Conservation (phyloP, 768 basidiomycete genomes). For the Pleurotus pulmonarius region DNA sequence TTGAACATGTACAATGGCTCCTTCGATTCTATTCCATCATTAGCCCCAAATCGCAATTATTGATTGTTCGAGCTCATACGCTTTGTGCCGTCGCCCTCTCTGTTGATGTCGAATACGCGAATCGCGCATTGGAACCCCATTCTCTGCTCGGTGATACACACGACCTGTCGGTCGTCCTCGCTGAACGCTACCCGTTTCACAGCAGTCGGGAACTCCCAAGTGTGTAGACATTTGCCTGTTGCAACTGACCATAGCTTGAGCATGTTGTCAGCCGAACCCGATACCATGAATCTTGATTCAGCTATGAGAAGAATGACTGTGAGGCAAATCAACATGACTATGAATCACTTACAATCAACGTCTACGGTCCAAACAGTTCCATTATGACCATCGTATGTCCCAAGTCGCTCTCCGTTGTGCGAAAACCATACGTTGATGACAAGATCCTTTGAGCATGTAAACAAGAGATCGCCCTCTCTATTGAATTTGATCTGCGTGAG, state of each 20-base stretch:
- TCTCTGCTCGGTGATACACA: conserved; percentile 96
- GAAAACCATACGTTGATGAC: conserved; percentile 96
- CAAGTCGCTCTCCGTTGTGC: conserved; percentile 95
- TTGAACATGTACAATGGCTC: conserved; percentile 80
- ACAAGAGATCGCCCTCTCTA: conserved; percentile 90
- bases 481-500: conserved; percentile 98
- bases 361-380: conserved; percentile 97
- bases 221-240: conserved; percentile 88
- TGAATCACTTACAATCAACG: conserved; percentile 74
- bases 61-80: conserved; percentile 48
- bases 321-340: background rate
- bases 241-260: conserved; percentile 87
- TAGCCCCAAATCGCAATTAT: conserved; percentile 2
- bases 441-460: conserved; percentile 94
- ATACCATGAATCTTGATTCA: conserved; percentile 80
- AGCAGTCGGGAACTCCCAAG: conserved; percentile 98
- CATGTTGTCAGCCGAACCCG: conserved; percentile 92
- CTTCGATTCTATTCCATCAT: conserved; percentile 52
- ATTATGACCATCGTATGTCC: conserved; percentile 95
- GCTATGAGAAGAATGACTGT: conserved; percentile 32
- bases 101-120: conserved; percentile 84
- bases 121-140: conserved; percentile 92
- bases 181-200: conserved; percentile 95
- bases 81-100: conserved; percentile 73
- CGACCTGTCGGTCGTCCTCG: conserved; percentile 76